phyloP scores from a whole-genome alignment of 768 basidiomycete species.

The Agaricus sinodeliciosus region DNA sequence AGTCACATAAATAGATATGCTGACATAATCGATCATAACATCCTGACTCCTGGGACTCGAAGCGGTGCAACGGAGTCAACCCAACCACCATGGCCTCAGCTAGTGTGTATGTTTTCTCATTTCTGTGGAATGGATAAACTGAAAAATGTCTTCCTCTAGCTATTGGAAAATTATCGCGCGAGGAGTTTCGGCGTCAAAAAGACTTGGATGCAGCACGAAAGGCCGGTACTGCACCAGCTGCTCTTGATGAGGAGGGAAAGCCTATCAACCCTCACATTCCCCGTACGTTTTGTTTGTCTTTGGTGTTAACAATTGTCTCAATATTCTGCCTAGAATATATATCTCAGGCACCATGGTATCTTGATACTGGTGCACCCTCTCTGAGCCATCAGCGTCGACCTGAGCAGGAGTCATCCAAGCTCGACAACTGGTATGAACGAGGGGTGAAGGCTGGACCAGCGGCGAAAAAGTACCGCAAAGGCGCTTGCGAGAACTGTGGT shows the following conservation, averaged over 20 bases:
- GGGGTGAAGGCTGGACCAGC: conserved; percentile 81
- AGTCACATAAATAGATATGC: conserved; percentile 2
- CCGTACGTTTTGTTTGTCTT: conserved; percentile 45
- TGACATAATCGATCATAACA: conserved; percentile 5
- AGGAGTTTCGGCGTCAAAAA: conserved; percentile 92
- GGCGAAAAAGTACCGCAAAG: conserved; percentile 95
- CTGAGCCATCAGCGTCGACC: conserved; percentile 90
- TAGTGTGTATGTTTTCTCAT: conserved; percentile 9
- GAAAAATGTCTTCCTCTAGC: conserved; percentile 24
- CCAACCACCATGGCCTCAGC: conserved; percentile 13
- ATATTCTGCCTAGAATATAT: conserved; percentile 70
- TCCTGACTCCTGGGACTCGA: background rate
- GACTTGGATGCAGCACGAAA: conserved; percentile 98
- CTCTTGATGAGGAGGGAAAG: conserved; percentile 89
- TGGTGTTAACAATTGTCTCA: background rate
- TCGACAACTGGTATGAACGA: conserved; percentile 90
- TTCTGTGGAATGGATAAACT: background rate
- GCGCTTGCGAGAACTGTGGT: conserved; percentile 98
- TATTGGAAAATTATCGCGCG: conserved; percentile 83
- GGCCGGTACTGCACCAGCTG: conserved; percentile 96
- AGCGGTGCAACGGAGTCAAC: background rate
- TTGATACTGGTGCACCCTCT: conserved; percentile 90
- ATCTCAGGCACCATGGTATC: conserved; percentile 98
- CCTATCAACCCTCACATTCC: conserved; percentile 99
- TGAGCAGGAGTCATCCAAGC: conserved; percentile 60